phyloP scores from a whole-genome alignment of 2,329 filamentous ascomycete species.

The Lasiodiplodia sp. region DNA sequence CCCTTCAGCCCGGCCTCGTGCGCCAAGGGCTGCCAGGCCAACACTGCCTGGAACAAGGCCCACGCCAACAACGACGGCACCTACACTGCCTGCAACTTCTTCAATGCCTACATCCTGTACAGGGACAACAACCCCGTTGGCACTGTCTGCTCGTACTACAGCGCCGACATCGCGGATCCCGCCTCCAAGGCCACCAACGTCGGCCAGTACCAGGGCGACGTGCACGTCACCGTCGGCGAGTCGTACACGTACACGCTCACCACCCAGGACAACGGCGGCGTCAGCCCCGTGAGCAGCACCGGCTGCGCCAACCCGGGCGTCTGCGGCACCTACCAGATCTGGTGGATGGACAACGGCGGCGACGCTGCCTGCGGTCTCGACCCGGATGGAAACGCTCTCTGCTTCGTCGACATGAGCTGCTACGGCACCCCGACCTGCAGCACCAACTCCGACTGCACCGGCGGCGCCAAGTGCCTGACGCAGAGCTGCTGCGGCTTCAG shows the following conservation, averaged over 20 bases:
- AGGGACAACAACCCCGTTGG: neutral
- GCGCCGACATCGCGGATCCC: neutral
- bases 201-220: neutral
- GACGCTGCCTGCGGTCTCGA: neutral
- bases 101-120: slow-evolving; percentile 17
- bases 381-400: neutral
- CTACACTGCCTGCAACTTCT: slow-evolving; percentile 41
- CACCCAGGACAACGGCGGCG: neutral
- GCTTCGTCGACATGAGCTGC: neutral
- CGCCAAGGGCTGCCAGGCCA: slow-evolving; percentile 44
- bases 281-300: neutral
- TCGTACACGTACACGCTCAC: slow-evolving; percentile 3
- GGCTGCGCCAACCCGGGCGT: neutral
- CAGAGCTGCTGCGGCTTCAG: neutral
- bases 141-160: slow-evolving; percentile 5
- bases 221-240: neutral
- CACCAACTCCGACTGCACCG: neutral
- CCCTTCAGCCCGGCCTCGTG: slow-evolving; percentile 41
- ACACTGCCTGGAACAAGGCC: slow-evolving; percentile 45
- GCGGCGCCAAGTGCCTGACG: neutral
- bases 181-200: slow-evolving; percentile 5
- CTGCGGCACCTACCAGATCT: neutral
- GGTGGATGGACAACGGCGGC: neutral
- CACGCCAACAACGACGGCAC: slow-evolving; percentile 38
- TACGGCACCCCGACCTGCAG: neutral